Conservation (phyloP, 805 yeast genomes). For the Saccharomycodes ludwigii region DNA sequence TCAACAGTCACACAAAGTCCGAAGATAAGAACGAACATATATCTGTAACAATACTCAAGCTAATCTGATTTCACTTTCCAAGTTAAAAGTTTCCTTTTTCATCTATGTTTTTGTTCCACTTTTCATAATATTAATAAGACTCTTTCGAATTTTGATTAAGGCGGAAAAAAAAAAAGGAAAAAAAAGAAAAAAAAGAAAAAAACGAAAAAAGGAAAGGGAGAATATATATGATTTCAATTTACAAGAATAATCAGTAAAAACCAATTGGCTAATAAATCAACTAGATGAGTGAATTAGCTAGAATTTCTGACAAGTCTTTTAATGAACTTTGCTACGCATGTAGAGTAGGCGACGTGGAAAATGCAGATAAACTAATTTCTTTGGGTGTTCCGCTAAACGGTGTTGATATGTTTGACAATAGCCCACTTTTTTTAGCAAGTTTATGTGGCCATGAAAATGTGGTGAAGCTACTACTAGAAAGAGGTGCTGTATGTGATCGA, state of each 20-base stretch:
- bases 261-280: too few species aligned
- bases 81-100: not conserved
- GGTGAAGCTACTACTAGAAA: slow-evolving; percentile 45
- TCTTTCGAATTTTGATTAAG: slow-evolving; percentile 8
- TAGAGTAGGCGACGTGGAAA: slow-evolving; percentile 53
- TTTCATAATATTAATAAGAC: too few species aligned
- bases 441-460: slow-evolving; percentile 62
- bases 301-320: slow-evolving; percentile 21
- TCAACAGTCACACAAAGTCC: too few species aligned
- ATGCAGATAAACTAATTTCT: slow-evolving; percentile 44
- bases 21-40: too few species aligned
- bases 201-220: not conserved
- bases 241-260: too few species aligned
- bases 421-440: slow-evolving; percentile 63
- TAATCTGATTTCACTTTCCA: too few species aligned
- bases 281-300: too few species aligned
- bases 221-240: too few species aligned
- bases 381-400: slow-evolving; percentile 35
- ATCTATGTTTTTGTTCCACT: not conserved
- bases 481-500: slow-evolving; percentile 69
- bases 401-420: slow-evolving; percentile 61
- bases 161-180: slow-evolving; percentile 5
- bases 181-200: not conserved
- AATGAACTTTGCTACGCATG: slow-evolving; percentile 51
- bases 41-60: too few species aligned